A percentile compares a stretch with the other conserved stretches of the same genome.
Evolutionary conservation across 1,284 basidiomycete species (phyloP).

Genomic region (Cutaneotrichosporon sp.): DNA sequence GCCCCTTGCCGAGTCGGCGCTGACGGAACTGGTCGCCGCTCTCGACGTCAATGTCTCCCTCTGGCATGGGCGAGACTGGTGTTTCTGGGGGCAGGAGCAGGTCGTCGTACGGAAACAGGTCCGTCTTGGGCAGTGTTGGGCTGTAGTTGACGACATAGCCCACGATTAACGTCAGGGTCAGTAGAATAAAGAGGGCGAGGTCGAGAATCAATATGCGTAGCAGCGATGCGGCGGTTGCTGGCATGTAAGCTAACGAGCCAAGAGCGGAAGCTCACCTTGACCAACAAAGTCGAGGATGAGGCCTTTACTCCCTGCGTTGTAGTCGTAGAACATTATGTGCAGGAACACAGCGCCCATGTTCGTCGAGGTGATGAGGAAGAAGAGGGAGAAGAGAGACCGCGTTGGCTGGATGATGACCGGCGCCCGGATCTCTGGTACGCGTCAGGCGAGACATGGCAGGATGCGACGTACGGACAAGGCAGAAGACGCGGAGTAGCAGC

Average conservation of each 20-base stretch:
- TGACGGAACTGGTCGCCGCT: constrained; percentile 16
- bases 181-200: constrained; percentile 33
- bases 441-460: background rate
- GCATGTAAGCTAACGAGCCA: background rate
- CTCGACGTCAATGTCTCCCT: constrained; percentile 16
- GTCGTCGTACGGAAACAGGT: constrained; percentile 36
- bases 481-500: constrained; percentile 32
- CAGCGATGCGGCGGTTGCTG: constrained; percentile 33
- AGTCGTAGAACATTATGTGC: constrained; percentile 18
- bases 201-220: constrained; percentile 39
- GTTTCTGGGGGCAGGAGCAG: constrained; percentile 30
- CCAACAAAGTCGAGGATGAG: constrained; percentile 45
- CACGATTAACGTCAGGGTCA: constrained; percentile 31
- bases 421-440: constrained; percentile 27
- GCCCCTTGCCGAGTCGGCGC: constrained; percentile 16
- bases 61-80: background rate
- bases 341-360: constrained; percentile 33
- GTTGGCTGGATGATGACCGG: constrained; percentile 35
- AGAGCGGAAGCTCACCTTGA: constrained; percentile 27
- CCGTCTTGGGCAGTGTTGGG: constrained; percentile 17
- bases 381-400: constrained; percentile 30
- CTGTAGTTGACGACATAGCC: constrained; percentile 33
- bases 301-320: constrained; percentile 20
- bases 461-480: constrained; percentile 26
- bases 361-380: constrained; percentile 25